Evolutionary conservation across 352 stramenopile genomes (phyloP).

Genomic region (Globisporangium middletonii): DNA sequence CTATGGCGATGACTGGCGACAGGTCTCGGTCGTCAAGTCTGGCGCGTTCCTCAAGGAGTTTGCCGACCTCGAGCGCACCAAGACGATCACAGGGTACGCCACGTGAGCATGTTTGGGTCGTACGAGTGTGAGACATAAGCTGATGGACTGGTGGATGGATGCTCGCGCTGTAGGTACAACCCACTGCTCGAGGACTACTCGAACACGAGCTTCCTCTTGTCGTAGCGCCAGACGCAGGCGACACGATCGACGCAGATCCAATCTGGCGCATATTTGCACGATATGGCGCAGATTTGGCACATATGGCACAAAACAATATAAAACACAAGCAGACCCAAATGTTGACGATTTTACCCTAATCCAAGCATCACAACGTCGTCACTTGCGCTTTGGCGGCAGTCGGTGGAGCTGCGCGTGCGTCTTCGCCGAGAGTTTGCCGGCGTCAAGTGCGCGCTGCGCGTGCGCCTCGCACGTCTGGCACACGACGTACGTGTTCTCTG

Average conservation of each 20-base stretch:
- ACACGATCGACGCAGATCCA: background rate
- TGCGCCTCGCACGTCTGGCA: constrained; percentile 43
- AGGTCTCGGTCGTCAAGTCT: constrained; percentile 85
- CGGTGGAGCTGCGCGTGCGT: constrained; percentile 29
- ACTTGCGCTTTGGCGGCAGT: background rate
- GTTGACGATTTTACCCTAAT: background rate
- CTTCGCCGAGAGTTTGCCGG: constrained; percentile 37
- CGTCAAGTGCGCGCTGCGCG: constrained; percentile 25
- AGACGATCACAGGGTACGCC: constrained; percentile 73
- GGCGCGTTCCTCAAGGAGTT: constrained; percentile 75
- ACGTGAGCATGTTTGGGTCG: background rate
- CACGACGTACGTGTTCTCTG: constrained; percentile 48
- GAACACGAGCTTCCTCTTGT: constrained; percentile 89
- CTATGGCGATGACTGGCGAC: constrained; percentile 3
- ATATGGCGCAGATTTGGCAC: background rate
- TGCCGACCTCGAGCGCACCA: constrained; percentile 66
- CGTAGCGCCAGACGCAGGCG: constrained; percentile 19
- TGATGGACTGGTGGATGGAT: background rate
- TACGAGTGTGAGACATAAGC: background rate
- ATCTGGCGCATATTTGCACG: background rate
- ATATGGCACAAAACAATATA: background rate
- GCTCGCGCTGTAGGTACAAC: constrained; percentile 62
- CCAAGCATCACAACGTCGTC: background rate
- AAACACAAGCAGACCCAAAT: no score
- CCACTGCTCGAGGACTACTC: constrained; percentile 86